phyloP scores from a whole-genome alignment of 179 eudicot genomes.

The Silene vulgaris region DNA sequence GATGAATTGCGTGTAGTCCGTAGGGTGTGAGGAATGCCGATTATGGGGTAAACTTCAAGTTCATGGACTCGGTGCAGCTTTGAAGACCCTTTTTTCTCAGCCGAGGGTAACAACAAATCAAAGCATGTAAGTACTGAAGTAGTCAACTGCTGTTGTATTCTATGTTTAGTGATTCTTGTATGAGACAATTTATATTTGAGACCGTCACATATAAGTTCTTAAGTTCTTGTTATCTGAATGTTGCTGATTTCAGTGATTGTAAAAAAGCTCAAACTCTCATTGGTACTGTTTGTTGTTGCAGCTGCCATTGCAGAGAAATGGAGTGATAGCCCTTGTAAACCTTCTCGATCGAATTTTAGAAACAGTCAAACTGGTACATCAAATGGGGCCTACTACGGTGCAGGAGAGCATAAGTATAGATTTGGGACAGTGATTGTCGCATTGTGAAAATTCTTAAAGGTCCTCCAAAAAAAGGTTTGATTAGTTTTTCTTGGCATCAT shows the following conservation, averaged over 20 bases:
- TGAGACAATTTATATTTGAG: too few species aligned
- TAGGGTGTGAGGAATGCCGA: constrained; percentile 92
- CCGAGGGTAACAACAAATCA: constrained; percentile 34
- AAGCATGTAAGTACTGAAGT: too few species aligned
- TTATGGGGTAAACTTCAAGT: constrained; percentile 97
- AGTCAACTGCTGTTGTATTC: too few species aligned
- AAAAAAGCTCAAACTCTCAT: neutral
- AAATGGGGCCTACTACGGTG: constrained; percentile 32
- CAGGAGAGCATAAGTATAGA: constrained; percentile 82
- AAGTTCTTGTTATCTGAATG: neutral
- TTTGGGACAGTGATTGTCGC: constrained; percentile 81
- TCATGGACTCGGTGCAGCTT: constrained; percentile 90
- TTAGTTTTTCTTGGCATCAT: constrained; percentile 94
- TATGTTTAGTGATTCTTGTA: too few species aligned
- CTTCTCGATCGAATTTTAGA: constrained; percentile 78
- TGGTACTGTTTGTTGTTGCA: constrained; percentile 19
- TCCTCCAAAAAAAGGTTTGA: constrained; percentile 83
- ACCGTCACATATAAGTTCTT: too few species aligned
- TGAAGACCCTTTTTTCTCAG: constrained; percentile 76
- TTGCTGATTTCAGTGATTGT: neutral
- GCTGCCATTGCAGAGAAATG: constrained; percentile 77
- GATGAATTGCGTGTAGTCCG: constrained; percentile 60
- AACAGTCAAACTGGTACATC: constrained; percentile 55
- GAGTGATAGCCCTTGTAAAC: constrained; percentile 79
- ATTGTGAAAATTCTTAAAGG: constrained; percentile 94